These are phyloP conservation scores for Quercus gilva DNA, from an alignment of 306 rosid species.

Conservation along the genomic window DNA sequence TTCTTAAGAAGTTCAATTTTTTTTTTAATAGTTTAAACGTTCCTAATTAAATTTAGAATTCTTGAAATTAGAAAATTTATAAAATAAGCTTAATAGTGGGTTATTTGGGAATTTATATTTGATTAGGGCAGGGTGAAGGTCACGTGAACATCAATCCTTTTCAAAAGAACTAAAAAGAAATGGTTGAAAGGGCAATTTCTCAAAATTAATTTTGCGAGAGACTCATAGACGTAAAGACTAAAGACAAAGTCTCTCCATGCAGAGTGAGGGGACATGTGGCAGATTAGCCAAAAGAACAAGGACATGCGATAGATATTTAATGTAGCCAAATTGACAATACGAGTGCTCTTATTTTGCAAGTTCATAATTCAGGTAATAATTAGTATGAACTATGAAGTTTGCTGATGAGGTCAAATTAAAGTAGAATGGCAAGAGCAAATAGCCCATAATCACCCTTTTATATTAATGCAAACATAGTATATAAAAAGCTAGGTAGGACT, in stretches of 20 bases:
- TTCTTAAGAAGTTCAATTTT: no score
- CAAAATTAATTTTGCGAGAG: not conserved
- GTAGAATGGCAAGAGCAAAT: not conserved
- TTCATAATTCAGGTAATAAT: not conserved
- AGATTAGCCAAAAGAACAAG: not conserved
- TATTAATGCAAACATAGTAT: no score
- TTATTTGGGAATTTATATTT: not conserved
- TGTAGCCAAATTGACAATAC: not conserved
- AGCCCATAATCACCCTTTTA: no score
- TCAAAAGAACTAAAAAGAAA: not conserved
- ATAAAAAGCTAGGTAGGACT: no score
- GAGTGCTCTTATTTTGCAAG: not conserved
- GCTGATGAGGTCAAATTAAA: not conserved
- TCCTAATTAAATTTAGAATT: no score
- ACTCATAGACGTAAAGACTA: not conserved
- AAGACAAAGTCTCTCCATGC: not conserved
- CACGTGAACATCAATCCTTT: not conserved
- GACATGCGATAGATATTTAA: not conserved
- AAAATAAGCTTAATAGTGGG: no score
- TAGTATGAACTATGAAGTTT: not conserved
- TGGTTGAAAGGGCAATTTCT: not conserved
- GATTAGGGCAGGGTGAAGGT: not conserved
- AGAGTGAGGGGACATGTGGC: not conserved
- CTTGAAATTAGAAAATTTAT: no score
- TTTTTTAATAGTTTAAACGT: not conserved